Evolutionary conservation across 208 protist species (phyloP).

Genomic region (Acanthamoeba lenticulata): DNA sequence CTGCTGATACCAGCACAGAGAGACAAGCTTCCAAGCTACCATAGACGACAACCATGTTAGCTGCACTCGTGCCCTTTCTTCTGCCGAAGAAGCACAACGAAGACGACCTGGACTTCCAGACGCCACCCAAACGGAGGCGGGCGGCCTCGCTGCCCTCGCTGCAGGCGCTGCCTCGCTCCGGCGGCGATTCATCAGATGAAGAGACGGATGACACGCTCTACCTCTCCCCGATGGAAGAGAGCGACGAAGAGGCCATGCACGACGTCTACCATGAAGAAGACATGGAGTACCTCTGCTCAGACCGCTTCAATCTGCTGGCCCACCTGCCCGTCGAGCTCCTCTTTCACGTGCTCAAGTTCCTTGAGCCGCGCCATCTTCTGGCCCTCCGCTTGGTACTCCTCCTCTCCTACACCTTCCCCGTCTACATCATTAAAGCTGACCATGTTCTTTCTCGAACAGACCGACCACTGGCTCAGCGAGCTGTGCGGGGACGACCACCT

Average conservation of each 20-base stretch:
- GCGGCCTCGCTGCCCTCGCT: not conserved
- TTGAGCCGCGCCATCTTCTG: not conserved
- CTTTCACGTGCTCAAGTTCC: not conserved
- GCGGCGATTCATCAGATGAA: not conserved
- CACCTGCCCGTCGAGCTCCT: not conserved
- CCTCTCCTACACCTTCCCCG: not conserved
- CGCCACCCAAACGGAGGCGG: not conserved
- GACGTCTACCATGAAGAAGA: not conserved
- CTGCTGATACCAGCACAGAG: not conserved
- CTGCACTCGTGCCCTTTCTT: not conserved
- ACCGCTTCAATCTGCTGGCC: not conserved
- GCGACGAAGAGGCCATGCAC: constrained; percentile 4
- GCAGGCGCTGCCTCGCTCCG: not conserved
- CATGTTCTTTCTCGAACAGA: not conserved
- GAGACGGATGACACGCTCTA: not conserved
- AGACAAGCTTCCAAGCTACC: not conserved
- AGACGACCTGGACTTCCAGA: not conserved
- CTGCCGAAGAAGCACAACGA: not conserved
- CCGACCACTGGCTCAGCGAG: not conserved
- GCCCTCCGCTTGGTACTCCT: constrained; percentile 23
- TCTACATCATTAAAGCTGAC: not conserved
- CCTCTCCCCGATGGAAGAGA: constrained; percentile 11
- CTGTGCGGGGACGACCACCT: constrained; percentile 12
- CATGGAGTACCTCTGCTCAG: not conserved
- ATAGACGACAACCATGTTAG: not conserved